phyloP scores from a whole-genome alignment of 768 basidiomycete species.

The Hebeloma cylindrosporum region DNA sequence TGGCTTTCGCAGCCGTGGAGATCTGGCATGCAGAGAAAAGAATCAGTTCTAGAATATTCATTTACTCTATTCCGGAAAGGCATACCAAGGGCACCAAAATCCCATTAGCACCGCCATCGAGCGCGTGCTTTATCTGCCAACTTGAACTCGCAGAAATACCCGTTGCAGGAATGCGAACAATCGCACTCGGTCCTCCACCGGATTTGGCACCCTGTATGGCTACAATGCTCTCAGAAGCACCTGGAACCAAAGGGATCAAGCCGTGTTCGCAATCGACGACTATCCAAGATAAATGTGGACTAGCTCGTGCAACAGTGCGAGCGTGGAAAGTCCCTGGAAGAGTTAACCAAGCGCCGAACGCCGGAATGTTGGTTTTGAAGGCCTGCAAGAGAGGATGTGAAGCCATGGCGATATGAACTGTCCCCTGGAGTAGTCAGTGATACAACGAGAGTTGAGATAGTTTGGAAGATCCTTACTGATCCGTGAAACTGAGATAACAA shows the following conservation, averaged over 20 bases:
- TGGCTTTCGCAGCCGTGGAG: constrained; percentile 56
- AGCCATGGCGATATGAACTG: constrained; percentile 37
- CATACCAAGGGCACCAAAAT: constrained; percentile 68
- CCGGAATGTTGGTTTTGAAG: constrained; percentile 55
- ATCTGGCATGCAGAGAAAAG: constrained; percentile 35
- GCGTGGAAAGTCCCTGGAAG: constrained; percentile 59
- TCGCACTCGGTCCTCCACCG: constrained; percentile 47
- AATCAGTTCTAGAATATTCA: not conserved
- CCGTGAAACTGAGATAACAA: no score
- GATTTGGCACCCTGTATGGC: constrained; percentile 50
- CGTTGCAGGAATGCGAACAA: constrained; percentile 67
- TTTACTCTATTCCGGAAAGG: no score
- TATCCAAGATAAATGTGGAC: constrained; percentile 60
- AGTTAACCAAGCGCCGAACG: constrained; percentile 69
- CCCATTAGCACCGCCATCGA: constrained; percentile 67
- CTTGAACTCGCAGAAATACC: constrained; percentile 52
- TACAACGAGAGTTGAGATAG: not conserved
- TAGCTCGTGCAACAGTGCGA: constrained; percentile 56
- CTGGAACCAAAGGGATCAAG: constrained; percentile 52
- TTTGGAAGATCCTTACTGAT: no score
- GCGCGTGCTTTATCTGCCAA: constrained; percentile 73
- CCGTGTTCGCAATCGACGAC: constrained; percentile 72
- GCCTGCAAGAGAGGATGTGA: constrained; percentile 53
- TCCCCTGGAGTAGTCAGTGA: not conserved
- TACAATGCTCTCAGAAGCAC: constrained; percentile 53